Percentiles rank a stretch among this genome's conserved stretches.
phyloP scores from a whole-genome alignment of 2,329 filamentous ascomycete genomes.

The Graphilbum sp. region DNA sequence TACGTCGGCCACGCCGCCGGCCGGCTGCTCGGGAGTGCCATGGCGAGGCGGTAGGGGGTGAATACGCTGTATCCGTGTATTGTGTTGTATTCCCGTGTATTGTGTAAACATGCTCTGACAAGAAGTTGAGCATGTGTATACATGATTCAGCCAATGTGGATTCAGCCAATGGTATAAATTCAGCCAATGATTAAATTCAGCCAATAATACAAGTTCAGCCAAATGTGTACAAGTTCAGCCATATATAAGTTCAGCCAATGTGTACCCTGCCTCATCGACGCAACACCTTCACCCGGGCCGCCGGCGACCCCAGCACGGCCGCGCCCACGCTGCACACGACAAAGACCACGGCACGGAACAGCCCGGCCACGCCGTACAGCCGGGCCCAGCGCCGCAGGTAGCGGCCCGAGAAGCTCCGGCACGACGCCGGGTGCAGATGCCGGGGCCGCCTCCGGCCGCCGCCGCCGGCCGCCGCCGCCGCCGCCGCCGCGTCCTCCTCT shows the following conservation, averaged over 20 bases:
- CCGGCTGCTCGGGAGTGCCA: slow-evolving; percentile 39
- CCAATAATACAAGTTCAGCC: too few species aligned
- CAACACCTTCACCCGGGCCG: slow-evolving; percentile 2
- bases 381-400: slow-evolving; percentile 9
- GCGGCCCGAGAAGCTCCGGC: slow-evolving; percentile 3
- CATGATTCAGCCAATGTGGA: too few species aligned
- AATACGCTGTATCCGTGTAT: too few species aligned
- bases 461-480: too few species aligned
- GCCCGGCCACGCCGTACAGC: slow-evolving; percentile 5
- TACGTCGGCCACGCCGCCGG: slow-evolving; percentile 67
- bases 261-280: too few species aligned
- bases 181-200: too few species aligned
- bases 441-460: neutral
- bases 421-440: slow-evolving; percentile 3
- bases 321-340: slow-evolving; percentile 4
- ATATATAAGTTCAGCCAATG: too few species aligned
- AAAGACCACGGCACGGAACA: slow-evolving; percentile 3
- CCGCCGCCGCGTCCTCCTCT: neutral
- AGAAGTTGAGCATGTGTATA: too few species aligned
- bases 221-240: too few species aligned
- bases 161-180: too few species aligned
- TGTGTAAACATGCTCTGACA: too few species aligned
- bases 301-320: slow-evolving; percentile 5
- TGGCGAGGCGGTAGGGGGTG: slow-evolving; percentile 25
- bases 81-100: too few species aligned